Percentiles rank a stretch among this genome's conserved stretches.
Conservation (phyloP, 495 filamentous ascomycete species). For the Margaritispora aquatica region DNA sequence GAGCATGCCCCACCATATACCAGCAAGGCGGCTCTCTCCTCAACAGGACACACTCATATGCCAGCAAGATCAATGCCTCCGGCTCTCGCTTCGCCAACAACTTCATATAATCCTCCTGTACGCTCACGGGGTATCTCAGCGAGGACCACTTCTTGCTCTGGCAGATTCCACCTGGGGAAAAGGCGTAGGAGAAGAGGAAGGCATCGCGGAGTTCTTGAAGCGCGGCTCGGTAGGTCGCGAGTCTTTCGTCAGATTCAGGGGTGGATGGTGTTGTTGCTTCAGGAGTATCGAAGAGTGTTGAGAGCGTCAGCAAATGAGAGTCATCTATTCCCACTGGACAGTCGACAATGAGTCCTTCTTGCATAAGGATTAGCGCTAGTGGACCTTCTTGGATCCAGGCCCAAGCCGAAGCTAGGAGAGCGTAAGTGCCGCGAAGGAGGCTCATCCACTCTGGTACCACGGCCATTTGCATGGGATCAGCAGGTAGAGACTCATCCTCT, state of each 20-base stretch:
- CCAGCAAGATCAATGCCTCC: slow-evolving; percentile 31
- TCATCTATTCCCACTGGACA: slow-evolving; percentile 2
- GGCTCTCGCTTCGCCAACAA: slow-evolving; percentile 26
- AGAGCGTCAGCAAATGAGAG: background rate
- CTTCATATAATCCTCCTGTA: slow-evolving; percentile 27
- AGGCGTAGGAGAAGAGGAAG: slow-evolving; percentile 19
- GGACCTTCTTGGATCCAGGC: slow-evolving; percentile 17
- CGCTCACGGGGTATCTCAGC: background rate
- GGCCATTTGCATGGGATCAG: slow-evolving; percentile 28
- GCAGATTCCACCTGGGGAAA: slow-evolving; percentile 32
- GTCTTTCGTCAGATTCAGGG: slow-evolving; percentile 13
- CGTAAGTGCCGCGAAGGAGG: slow-evolving; percentile 30
- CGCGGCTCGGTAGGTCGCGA: background rate
- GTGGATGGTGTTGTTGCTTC: slow-evolving; percentile 13
- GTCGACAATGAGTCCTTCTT: slow-evolving; percentile 10
- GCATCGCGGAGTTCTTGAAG: slow-evolving; percentile 14
- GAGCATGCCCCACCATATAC: slow-evolving; percentile 34
- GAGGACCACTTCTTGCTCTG: background rate
- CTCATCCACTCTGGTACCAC: slow-evolving; percentile 33
- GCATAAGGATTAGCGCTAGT: slow-evolving; percentile 25
- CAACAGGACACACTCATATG: slow-evolving; percentile 33
- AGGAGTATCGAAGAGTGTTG: background rate
- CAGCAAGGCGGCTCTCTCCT: slow-evolving; percentile 29
- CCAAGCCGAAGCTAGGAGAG: slow-evolving; percentile 27
- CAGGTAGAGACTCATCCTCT: slow-evolving; percentile 27